Evolutionary conservation across 768 basidiomycete genomes (phyloP).

Genomic region (Tylopilus intermedius): DNA sequence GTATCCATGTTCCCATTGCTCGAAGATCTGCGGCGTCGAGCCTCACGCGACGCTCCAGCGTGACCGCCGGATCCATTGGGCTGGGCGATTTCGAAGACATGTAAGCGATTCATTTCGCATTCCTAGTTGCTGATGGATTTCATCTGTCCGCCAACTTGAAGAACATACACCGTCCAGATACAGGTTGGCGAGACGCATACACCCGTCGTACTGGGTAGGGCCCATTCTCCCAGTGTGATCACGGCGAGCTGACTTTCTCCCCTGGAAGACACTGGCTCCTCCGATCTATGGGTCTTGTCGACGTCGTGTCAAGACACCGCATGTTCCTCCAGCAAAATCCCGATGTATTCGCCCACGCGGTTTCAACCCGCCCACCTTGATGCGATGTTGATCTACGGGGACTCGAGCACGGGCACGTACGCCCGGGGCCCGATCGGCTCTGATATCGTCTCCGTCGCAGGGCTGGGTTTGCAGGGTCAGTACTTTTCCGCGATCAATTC

Average conservation of each 20-base stretch:
- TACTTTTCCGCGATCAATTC: conserved; percentile 62
- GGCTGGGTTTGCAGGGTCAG: conserved; percentile 45
- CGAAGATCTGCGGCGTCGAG: background rate
- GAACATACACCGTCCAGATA: conserved; percentile 60
- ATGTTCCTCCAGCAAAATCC: conserved; percentile 35
- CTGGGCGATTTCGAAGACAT: conserved; percentile 60
- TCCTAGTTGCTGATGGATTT: conserved; percentile 3
- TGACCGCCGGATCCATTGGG: conserved; percentile 38
- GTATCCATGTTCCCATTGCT: conserved; percentile 25
- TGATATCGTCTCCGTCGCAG: conserved; percentile 53
- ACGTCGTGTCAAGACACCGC: conserved; percentile 44
- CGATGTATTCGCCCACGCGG: conserved; percentile 45
- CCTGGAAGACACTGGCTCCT: conserved; percentile 67
- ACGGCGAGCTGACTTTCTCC: background rate
- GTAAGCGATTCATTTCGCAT: conserved; percentile 35
- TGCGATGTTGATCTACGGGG: conserved; percentile 58
- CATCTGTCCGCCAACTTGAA: conserved; percentile 20
- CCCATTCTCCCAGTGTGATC: background rate
- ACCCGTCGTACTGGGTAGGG: conserved; percentile 59
- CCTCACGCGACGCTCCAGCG: conserved; percentile 7
- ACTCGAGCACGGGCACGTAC: conserved; percentile 65
- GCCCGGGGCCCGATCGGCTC: conserved; percentile 60
- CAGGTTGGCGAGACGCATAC: conserved; percentile 48
- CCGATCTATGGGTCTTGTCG: conserved; percentile 71
- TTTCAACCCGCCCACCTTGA: conserved; percentile 47